Conservation (phyloP, 306 rosid genomes). For the Inga leiocalycina region DNA sequence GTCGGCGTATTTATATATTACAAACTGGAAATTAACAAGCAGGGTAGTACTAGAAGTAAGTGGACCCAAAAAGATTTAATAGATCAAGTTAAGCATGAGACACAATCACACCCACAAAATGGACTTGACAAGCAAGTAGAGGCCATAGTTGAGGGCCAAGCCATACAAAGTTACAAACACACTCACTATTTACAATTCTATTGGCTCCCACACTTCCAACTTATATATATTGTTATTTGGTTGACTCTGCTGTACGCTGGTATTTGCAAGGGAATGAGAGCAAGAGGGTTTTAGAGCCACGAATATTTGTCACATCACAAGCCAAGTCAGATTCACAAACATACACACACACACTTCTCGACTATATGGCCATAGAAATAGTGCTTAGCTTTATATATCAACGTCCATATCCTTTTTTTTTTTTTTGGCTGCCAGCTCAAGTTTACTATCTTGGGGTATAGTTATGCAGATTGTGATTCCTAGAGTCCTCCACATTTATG, state of each 20-base stretch:
- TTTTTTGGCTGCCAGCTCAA: background rate
- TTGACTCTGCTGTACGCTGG: background rate
- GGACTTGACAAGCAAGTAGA: background rate
- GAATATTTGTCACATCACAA: slow-evolving; percentile 6
- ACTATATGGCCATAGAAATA: slow-evolving; percentile 9
- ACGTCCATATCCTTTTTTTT: background rate
- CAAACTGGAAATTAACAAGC: background rate
- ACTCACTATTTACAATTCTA: background rate
- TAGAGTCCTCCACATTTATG: background rate
- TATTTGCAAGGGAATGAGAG: background rate
- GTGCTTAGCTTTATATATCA: background rate
- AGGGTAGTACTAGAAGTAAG: background rate
- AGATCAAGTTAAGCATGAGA: background rate
- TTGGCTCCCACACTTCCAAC: background rate
- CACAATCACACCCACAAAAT: background rate
- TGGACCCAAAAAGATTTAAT: background rate
- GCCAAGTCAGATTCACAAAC: background rate
- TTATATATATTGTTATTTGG: background rate
- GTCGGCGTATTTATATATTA: background rate
- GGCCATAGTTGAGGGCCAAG: background rate
- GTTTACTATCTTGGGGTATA: background rate
- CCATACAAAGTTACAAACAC: background rate
- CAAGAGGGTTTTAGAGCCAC: background rate
- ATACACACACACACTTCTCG: background rate
- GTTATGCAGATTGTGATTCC: background rate